Conservation (phyloP, 768 basidiomycete species). For the Agaricus bisporus region DNA sequence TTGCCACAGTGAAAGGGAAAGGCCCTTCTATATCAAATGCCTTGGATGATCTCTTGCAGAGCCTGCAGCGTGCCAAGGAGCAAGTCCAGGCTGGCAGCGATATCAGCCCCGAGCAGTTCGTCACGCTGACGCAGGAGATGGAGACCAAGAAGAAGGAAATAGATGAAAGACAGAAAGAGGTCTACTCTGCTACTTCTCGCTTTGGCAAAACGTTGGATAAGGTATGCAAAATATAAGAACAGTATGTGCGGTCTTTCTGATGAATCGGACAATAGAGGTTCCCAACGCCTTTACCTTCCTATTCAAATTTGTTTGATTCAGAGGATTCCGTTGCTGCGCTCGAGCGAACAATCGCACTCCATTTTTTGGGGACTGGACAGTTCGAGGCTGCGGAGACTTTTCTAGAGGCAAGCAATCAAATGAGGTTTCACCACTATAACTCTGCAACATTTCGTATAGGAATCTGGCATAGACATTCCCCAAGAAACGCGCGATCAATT, state of each 20-base stretch:
- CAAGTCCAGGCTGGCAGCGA: slow-evolving; percentile 39
- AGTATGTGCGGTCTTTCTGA: background rate
- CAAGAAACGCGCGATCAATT: slow-evolving; percentile 50
- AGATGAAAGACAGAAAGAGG: slow-evolving; percentile 85
- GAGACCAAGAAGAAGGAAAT: slow-evolving; percentile 77
- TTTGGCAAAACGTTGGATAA: slow-evolving; percentile 90
- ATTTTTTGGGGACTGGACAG: slow-evolving; percentile 77
- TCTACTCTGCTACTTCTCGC: slow-evolving; percentile 69
- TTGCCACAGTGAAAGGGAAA: slow-evolving; percentile 51
- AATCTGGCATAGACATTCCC: slow-evolving; percentile 56
- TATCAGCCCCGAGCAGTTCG: slow-evolving; percentile 41
- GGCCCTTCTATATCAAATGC: slow-evolving; percentile 48
- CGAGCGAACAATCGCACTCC: slow-evolving; percentile 65
- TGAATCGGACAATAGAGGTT: slow-evolving; percentile 41
- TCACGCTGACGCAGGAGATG: slow-evolving; percentile 47
- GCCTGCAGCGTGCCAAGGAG: slow-evolving; percentile 51
- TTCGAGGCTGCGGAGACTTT: slow-evolving; percentile 75
- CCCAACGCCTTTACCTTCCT: slow-evolving; percentile 54
- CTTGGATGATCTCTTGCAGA: slow-evolving; percentile 56
- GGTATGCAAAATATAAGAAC: slow-evolving; percentile 35
- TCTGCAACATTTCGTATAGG: slow-evolving; percentile 33
- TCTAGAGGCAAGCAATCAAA: slow-evolving; percentile 45
- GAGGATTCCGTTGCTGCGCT: slow-evolving; percentile 52
- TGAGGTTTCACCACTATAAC: background rate
- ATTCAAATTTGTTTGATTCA: slow-evolving; percentile 62